phyloP scores from a whole-genome alignment of 2,329 filamentous ascomycete species.

The Cordyceps javanica region DNA sequence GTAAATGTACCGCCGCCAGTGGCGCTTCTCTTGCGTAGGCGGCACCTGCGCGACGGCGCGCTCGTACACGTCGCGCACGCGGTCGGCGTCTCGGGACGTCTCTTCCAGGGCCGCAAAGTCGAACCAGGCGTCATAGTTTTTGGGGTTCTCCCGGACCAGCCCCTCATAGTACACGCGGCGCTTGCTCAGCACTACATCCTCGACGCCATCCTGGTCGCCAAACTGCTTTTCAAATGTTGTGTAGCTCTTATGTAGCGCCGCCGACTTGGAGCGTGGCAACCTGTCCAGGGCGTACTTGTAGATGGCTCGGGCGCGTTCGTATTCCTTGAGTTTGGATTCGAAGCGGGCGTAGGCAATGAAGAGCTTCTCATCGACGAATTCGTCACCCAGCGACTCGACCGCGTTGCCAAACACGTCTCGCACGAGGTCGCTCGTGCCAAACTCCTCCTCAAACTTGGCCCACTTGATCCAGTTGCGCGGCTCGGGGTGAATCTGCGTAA shows the following conservation, averaged over 20 bases:
- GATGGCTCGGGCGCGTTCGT: conserved; percentile 86
- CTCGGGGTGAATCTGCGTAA: conserved; percentile 89
- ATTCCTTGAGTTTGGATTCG: conserved; percentile 90
- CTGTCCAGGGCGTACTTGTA: conserved; percentile 96
- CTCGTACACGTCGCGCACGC: conserved; percentile 89
- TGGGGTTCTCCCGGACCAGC: conserved; percentile 85
- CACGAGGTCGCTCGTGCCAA: conserved; percentile 84
- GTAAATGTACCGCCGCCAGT: conserved; percentile 97
- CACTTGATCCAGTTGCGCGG: conserved; percentile 98
- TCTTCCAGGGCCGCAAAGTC: conserved; percentile 92
- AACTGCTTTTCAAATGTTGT: conserved; percentile 98
- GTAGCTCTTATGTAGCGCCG: conserved; percentile 83
- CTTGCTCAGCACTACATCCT: conserved; percentile 94
- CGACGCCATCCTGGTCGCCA: conserved; percentile 85
- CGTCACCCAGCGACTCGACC: conserved; percentile 83
- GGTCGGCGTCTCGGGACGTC: conserved; percentile 70
- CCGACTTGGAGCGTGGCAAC: conserved; percentile 79
- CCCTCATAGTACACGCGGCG: conserved; percentile 90
- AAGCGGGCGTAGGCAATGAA: conserved; percentile 96
- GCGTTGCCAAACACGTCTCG: conserved; percentile 86
- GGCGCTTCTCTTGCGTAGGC: conserved; percentile 90
- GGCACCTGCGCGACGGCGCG: conserved; percentile 92
- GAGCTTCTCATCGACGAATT: conserved; percentile 92
- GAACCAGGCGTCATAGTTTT: conserved; percentile 97
- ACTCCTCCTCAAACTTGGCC: conserved; percentile 95